Evolutionary conservation across 1,139 yeast species (phyloP).

Genomic region (Nakaseomyces uthaithaninus): DNA sequence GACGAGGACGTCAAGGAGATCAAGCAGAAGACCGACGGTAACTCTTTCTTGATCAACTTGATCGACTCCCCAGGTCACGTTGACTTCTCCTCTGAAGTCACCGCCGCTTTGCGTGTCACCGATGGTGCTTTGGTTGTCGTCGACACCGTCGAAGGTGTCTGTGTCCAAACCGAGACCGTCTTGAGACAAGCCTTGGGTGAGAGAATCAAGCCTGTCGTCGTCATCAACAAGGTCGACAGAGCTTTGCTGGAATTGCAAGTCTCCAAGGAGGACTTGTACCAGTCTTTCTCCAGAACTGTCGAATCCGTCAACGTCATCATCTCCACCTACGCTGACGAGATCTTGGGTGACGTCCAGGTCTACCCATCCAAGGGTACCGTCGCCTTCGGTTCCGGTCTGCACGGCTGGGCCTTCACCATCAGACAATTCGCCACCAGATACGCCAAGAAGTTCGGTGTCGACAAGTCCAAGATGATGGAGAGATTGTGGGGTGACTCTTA

Average conservation of each 20-base stretch:
- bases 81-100: conserved; percentile 99
- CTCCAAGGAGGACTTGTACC: conserved; percentile 97
- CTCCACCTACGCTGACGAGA: conserved; percentile 87
- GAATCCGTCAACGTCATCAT: conserved; percentile 98
- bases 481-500: conserved; percentile 99
- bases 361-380: conserved; percentile 99
- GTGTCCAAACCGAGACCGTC: conserved; percentile 99
- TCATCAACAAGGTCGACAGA: conserved; percentile 99
- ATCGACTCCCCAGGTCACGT: conserved; percentile 99
- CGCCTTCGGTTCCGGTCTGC: conserved; percentile 99
- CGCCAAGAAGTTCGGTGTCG: conserved; percentile 99
- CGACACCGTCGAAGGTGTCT: conserved; percentile 99
- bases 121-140: conserved; percentile 99
- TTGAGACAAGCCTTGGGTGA: conserved; percentile 99
- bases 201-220: conserved; percentile 98
- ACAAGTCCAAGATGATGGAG: conserved; percentile 95
- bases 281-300: conserved; percentile 96
- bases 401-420: conserved; percentile 99
- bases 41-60: conserved; percentile 92
- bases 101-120: conserved; percentile 99
- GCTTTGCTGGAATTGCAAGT: conserved; percentile 98
- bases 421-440: conserved; percentile 98
- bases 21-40: conserved; percentile 90
- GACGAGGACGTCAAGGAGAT: conserved; percentile 94
- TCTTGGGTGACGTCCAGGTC: conserved; percentile 93